phyloP scores from a whole-genome alignment of 2,329 filamentous ascomycete genomes.

The Colletotrichum neosansevieriae region DNA sequence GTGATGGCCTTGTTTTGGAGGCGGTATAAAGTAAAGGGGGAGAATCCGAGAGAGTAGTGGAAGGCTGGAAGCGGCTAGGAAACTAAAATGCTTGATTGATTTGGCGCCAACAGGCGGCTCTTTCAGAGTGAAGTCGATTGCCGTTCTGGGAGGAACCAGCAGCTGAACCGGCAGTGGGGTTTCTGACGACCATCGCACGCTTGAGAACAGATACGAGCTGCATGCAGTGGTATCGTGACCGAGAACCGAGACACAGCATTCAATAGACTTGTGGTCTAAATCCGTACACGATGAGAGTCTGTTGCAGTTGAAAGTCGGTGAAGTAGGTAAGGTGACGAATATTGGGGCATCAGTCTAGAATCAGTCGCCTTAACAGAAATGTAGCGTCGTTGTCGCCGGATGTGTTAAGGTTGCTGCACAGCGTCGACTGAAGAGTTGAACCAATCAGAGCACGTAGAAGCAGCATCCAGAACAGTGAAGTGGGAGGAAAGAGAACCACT shows the following conservation, averaged over 20 bases:
- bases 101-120: constrained; percentile 14
- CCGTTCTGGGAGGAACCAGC: not conserved
- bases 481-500: not conserved
- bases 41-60: not conserved
- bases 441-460: constrained; percentile 1
- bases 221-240: constrained; percentile 11
- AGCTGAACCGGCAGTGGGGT: not conserved
- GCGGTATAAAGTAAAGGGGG: no score
- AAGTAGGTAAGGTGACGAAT: constrained; percentile 1
- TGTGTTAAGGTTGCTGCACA: not conserved
- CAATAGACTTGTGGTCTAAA: not conserved
- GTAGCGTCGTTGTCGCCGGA: no score
- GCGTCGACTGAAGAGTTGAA: not conserved
- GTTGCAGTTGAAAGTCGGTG: constrained; percentile 16
- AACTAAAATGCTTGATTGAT: not conserved
- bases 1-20: no score
- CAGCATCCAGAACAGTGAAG: no score
- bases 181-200: not conserved
- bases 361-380: not conserved
- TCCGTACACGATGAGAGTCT: not conserved
- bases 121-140: not conserved
- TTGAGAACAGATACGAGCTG: constrained; percentile 24
- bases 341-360: not conserved
- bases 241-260: constrained; percentile 9
- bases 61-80: not conserved